Evolutionary conservation across 768 basidiomycete genomes (phyloP).

Genomic region (Lepiota brunneoincarnata): DNA sequence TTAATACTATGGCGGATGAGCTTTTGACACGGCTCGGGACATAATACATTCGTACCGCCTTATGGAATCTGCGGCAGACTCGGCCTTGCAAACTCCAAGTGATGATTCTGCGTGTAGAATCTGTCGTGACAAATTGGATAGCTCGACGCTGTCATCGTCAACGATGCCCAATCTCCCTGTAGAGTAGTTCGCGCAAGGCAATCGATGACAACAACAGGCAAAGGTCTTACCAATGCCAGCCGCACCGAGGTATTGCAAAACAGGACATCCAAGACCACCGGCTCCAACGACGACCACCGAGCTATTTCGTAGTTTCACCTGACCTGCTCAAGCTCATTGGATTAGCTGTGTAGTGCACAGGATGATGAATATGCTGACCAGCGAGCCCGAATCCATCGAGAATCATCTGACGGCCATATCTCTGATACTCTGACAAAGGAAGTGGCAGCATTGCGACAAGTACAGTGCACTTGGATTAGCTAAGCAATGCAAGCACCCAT

Average conservation of each 20-base stretch:
- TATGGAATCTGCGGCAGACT: constrained; percentile 74
- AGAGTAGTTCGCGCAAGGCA: constrained; percentile 6
- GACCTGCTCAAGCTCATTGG: constrained; percentile 48
- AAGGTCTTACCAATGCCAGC: constrained; percentile 78
- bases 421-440: constrained; percentile 67
- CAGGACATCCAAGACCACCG: constrained; percentile 95
- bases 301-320: constrained; percentile 73
- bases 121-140: constrained; percentile 91
- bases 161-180: constrained; percentile 84
- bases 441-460: constrained; percentile 24
- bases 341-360: constrained; percentile 5
- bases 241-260: constrained; percentile 89
- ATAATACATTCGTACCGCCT: constrained; percentile 42
- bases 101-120: constrained; percentile 80
- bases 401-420: constrained; percentile 98
- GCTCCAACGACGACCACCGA: constrained; percentile 89
- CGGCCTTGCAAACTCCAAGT: constrained; percentile 76
- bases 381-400: constrained; percentile 82
- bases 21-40: background rate
- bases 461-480: constrained; percentile 3
- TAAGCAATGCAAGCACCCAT: constrained; percentile 3
- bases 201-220: background rate
- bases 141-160: constrained; percentile 84
- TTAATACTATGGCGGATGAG: constrained; percentile 58
- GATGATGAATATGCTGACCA: constrained; percentile 41